These are phyloP conservation scores for Candida succiphila DNA, from an alignment of 805 yeast genomes.

Conservation along the genomic window DNA sequence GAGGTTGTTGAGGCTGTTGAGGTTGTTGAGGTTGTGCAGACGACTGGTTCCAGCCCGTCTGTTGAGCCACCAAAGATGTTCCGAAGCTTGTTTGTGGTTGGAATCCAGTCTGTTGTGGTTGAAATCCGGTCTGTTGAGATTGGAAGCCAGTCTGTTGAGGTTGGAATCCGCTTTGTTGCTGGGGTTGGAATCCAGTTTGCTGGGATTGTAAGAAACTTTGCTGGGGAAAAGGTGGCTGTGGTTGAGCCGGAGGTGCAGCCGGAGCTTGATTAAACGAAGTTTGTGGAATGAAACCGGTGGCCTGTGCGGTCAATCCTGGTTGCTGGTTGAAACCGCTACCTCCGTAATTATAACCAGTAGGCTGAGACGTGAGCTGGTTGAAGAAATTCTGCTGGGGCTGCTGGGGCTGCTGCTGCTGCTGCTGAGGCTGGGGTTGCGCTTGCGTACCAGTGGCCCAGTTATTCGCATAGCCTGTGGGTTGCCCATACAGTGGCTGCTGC, in stretches of 20 bases:
- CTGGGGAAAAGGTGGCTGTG: constrained; percentile 5
- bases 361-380: constrained; percentile 20
- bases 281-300: constrained; percentile 17
- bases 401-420: constrained; percentile 19
- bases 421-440: constrained; percentile 18
- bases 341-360: constrained; percentile 27
- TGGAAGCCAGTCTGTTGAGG: constrained; percentile 31
- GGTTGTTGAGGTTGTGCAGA: constrained; percentile 10
- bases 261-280: constrained; percentile 1
- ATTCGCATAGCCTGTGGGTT: constrained; percentile 20
- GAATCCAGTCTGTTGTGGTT: constrained; percentile 29
- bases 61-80: constrained; percentile 24
- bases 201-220: constrained; percentile 23
- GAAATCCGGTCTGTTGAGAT: constrained; percentile 17
- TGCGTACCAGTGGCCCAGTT: constrained; percentile 8
- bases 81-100: constrained; percentile 28
- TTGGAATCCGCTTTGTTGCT: constrained; percentile 19
- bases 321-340: constrained; percentile 11
- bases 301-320: constrained; percentile 14
- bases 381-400: constrained; percentile 19
- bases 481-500: constrained; percentile 13
- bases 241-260: background rate
- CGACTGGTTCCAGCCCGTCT: constrained; percentile 29
- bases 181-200: constrained; percentile 29
- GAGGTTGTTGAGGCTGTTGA: constrained; percentile 9